Percentiles rank a stretch among this genome's conserved stretches.
Conservation (phyloP, 1,139 yeast species). For the Kazachstania sp. region DNA sequence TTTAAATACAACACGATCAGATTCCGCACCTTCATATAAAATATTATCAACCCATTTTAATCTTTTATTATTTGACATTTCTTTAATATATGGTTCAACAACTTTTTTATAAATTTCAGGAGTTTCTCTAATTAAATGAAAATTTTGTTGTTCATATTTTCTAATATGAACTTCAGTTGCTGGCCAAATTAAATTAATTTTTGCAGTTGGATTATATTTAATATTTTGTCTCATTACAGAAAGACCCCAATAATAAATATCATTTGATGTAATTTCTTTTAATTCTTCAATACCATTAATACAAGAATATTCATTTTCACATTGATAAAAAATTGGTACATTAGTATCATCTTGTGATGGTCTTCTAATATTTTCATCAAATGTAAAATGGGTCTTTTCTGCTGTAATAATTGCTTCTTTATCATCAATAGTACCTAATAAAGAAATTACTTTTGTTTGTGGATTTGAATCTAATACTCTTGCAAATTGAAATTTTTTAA, state of each 20-base stretch:
- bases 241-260: conserved; percentile 76
- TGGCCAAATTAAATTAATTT: conserved; percentile 74
- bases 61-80: conserved; percentile 62
- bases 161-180: conserved; percentile 80
- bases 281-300: conserved; percentile 34
- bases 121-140: conserved; percentile 65
- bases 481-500: conserved; percentile 35
- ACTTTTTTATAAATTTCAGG: conserved; percentile 57
- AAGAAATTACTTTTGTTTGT: conserved; percentile 50
- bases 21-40: conserved; percentile 71
- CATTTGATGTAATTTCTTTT: conserved; percentile 55
- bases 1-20: conserved; percentile 53
- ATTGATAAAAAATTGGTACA: conserved; percentile 22
- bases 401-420: conserved; percentile 61
- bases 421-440: conserved; percentile 57
- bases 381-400: conserved; percentile 60
- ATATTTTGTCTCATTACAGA: conserved; percentile 44
- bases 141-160: conserved; percentile 54
- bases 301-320: conserved; percentile 28
- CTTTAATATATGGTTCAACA: conserved; percentile 68
- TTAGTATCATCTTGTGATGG: conserved; percentile 8
- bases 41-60: conserved; percentile 89
- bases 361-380: conserved; percentile 17
- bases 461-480: conserved; percentile 48
- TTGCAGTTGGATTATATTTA: conserved; percentile 49